Evolutionary conservation across 305 asterid species (phyloP).

Genomic region (Striga hermonthica): DNA sequence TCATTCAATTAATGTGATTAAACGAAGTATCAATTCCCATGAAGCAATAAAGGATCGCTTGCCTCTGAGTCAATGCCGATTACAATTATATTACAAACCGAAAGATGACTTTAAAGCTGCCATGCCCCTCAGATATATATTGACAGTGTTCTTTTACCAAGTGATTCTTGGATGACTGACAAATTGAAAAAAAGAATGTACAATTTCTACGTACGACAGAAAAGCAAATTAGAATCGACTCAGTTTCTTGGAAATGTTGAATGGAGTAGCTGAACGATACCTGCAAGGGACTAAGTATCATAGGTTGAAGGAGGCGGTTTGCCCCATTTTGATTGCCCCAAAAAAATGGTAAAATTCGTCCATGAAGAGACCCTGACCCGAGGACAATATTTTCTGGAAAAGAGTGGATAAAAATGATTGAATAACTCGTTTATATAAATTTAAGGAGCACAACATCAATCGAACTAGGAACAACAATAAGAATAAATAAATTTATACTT

Average conservation of each 20-base stretch:
- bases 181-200: background rate
- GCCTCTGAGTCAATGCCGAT: background rate
- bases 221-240: background rate
- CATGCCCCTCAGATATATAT: background rate
- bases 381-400: conserved; percentile 41
- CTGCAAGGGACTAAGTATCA: conserved; percentile 85
- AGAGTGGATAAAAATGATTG: background rate
- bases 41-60: background rate
- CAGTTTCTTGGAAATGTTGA: conserved; percentile 3
- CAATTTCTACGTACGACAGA: conserved; percentile 12
- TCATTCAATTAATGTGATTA: too few relatives aligned
- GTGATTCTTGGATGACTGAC: background rate
- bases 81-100: background rate
- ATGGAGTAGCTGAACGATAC: conserved; percentile 37
- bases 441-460: conserved; percentile 11
- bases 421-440: conserved; percentile 2
- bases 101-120: background rate
- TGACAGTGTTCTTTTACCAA: background rate
- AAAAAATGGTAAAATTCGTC: conserved; percentile 68
- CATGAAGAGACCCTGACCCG: conserved; percentile 76
- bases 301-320: conserved; percentile 42
- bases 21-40: too few relatives aligned
- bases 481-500: background rate
- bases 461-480: conserved; percentile 2
- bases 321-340: conserved; percentile 48